A percentile compares a stretch with the other conserved stretches of the same genome.
These are phyloP conservation scores for Lasiodiplodia citricola DNA, from an alignment of 2,329 filamentous ascomycete genomes.

Conservation along the genomic window DNA sequence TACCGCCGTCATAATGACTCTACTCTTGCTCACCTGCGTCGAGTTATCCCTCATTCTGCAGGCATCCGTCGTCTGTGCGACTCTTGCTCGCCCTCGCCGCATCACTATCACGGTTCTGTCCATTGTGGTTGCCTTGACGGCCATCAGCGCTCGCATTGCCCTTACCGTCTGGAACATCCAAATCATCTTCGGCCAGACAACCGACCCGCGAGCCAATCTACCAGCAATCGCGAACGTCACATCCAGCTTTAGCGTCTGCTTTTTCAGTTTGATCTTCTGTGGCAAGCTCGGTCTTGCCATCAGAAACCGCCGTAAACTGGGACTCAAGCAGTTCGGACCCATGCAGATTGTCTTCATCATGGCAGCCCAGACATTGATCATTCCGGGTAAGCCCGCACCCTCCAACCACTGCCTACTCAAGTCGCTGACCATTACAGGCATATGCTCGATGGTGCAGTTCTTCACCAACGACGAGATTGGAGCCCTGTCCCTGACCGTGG, in stretches of 20 bases:
- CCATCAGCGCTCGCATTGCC: constrained; percentile 60
- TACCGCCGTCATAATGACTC: constrained; percentile 54
- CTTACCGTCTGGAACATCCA: constrained; percentile 57
- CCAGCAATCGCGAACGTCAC: constrained; percentile 48
- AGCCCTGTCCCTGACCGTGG: constrained; percentile 61
- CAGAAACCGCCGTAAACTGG: constrained; percentile 59
- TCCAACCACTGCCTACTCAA: constrained; percentile 3
- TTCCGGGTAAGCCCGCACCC: constrained; percentile 58
- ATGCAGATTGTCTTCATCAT: constrained; percentile 72
- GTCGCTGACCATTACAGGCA: constrained; percentile 51
- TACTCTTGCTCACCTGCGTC: constrained; percentile 61
- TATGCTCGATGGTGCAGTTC: constrained; percentile 66
- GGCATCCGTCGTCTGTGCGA: constrained; percentile 66
- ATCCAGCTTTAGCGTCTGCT: constrained; percentile 63
- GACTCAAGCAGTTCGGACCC: constrained; percentile 65
- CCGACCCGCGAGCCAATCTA: constrained; percentile 36
- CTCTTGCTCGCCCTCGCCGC: constrained; percentile 50
- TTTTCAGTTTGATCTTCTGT: constrained; percentile 67
- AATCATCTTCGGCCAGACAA: neutral
- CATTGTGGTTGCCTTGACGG: constrained; percentile 54
- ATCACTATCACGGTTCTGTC: constrained; percentile 55
- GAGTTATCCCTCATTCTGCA: constrained; percentile 67
- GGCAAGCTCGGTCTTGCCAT: constrained; percentile 66
- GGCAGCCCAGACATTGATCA: constrained; percentile 68
- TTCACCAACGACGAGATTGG: constrained; percentile 57